Conservation (phyloP, 2,329 filamentous ascomycete genomes). For the Balansia obtecta region DNA sequence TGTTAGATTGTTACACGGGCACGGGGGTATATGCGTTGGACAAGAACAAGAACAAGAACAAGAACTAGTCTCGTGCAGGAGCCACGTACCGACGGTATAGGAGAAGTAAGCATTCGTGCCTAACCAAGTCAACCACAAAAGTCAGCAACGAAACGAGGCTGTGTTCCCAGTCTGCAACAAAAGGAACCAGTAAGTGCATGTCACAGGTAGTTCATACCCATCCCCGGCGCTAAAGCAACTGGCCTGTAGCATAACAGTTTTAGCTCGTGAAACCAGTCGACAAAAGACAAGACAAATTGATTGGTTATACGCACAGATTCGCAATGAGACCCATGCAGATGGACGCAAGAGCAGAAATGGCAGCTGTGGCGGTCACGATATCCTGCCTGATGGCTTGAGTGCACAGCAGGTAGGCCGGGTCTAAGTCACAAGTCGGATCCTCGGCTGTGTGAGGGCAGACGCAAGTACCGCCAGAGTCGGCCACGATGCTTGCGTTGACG, state of each 20-base stretch:
- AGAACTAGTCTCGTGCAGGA: neutral
- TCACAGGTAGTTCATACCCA: conserved; percentile 19
- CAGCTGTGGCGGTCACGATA: conserved; percentile 72
- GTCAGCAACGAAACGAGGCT: conserved; percentile 1
- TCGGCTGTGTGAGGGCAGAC: conserved; percentile 46
- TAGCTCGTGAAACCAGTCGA: conserved; percentile 1
- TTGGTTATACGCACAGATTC: conserved; percentile 44
- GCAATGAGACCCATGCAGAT: conserved; percentile 76
- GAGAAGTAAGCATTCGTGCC: conserved; percentile 78
- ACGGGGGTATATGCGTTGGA: neutral
- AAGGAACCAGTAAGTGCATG: neutral
- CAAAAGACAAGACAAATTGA: neutral
- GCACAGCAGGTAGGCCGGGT: conserved; percentile 53
- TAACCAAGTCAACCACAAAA: conserved; percentile 3
- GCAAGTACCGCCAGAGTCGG: conserved; percentile 63
- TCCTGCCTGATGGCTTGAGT: conserved; percentile 57
- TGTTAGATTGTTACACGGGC: conserved; percentile 2
- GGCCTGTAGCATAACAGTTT: conserved; percentile 14
- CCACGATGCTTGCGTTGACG: conserved; percentile 40
- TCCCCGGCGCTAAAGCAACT: conserved; percentile 28
- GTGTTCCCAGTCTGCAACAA: neutral
- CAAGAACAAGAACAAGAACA: conserved; percentile 7
- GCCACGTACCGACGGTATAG: conserved; percentile 40
- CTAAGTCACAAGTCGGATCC: conserved; percentile 38
- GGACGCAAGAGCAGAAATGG: conserved; percentile 66